phyloP scores from a whole-genome alignment of 2,329 filamentous ascomycete species.

The Cercospora brassicicola region DNA sequence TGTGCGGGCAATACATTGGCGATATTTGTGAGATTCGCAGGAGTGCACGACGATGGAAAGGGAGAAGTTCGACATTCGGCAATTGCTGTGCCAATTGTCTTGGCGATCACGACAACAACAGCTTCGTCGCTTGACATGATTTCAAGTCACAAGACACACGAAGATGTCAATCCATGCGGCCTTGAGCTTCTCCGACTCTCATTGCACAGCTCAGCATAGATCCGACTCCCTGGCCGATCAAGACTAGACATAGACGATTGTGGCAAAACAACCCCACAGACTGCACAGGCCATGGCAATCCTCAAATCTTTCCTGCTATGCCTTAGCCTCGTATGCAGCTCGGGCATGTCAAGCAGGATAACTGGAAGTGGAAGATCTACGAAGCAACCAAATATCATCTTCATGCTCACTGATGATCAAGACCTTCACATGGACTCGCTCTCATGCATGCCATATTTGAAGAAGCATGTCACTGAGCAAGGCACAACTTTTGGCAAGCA shows the following conservation, averaged over 20 bases:
- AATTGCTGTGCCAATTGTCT: not conserved
- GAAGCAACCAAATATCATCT: slow-evolving; percentile 59
- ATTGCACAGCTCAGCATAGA: not conserved
- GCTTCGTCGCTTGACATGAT: not conserved
- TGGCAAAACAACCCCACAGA: not conserved
- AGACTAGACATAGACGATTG: not conserved
- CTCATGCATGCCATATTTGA: slow-evolving; percentile 59
- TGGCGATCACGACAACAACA: not conserved
- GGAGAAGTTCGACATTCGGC: not conserved
- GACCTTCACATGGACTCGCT: slow-evolving; percentile 63
- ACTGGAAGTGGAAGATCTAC: not conserved
- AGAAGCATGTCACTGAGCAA: slow-evolving; percentile 57
- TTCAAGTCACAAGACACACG: not conserved
- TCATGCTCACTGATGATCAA: slow-evolving; percentile 69
- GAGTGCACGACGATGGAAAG: not conserved
- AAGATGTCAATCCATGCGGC: not conserved
- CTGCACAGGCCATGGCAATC: not conserved
- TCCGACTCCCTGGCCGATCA: not conserved
- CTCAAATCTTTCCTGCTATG: not conserved
- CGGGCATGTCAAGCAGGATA: not conserved
- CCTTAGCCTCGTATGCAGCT: not conserved
- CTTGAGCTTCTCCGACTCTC: not conserved
- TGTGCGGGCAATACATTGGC: not conserved
- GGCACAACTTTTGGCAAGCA: slow-evolving; percentile 63
- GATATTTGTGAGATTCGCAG: not conserved